A percentile compares a stretch with the other conserved stretches of the same genome.
Evolutionary conservation across 2,329 filamentous ascomycete genomes (phyloP).

Genomic region (Sordariomycetes sp.): DNA sequence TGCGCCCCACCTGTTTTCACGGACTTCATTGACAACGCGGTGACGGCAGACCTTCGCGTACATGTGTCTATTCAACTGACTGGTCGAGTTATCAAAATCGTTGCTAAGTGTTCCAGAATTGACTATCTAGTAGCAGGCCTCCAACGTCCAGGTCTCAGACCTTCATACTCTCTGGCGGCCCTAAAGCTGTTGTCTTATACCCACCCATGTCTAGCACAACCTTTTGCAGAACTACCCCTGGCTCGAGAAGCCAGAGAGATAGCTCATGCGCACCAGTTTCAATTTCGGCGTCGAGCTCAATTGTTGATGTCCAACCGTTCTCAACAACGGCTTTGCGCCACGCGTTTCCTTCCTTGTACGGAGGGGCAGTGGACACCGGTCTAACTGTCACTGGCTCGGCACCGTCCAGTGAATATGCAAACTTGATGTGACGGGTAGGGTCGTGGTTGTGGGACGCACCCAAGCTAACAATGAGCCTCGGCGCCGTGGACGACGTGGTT

Average conservation of each 20-base stretch:
- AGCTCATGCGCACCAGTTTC: slow-evolving; percentile 14
- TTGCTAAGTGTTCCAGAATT: no score
- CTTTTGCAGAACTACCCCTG: slow-evolving; percentile 21
- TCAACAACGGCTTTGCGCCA: slow-evolving; percentile 17
- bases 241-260: slow-evolving; percentile 16
- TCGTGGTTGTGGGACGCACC: slow-evolving; percentile 18
- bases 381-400: slow-evolving; percentile 5
- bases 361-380: slow-evolving; percentile 12
- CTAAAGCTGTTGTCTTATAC: slow-evolving; percentile 16
- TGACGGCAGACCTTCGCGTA: no score
- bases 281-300: slow-evolving; percentile 8
- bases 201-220: slow-evolving; percentile 19
- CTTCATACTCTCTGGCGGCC: slow-evolving; percentile 15
- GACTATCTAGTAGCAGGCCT: no score
- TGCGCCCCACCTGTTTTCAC: no score
- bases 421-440: slow-evolving; percentile 14
- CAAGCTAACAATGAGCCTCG: slow-evolving; percentile 15
- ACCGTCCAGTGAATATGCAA: slow-evolving; percentile 14
- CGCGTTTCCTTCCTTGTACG: slow-evolving; percentile 11
- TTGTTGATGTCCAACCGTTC: slow-evolving; percentile 14
- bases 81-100: no score
- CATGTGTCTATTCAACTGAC: no score
- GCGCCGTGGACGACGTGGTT: slow-evolving; percentile 8
- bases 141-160: no score
- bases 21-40: no score